phyloP scores from a whole-genome alignment of 768 basidiomycete species.

The Mycena rebaudengoi region DNA sequence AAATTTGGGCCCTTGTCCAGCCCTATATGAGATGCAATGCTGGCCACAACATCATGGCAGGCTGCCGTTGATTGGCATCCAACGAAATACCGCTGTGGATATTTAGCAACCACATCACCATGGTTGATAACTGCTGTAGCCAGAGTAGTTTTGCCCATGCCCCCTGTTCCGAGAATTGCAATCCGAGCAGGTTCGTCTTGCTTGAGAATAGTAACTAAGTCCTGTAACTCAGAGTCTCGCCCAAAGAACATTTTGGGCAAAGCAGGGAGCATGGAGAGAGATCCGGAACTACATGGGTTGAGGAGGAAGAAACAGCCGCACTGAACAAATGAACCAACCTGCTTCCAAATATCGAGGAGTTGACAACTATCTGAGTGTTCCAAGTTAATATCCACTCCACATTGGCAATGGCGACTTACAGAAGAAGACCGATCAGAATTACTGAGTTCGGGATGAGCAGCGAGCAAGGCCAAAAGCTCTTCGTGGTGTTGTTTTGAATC shows the following conservation, averaged over 20 bases:
- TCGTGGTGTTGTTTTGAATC: background rate
- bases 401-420: background rate
- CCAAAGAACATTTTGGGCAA: background rate
- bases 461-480: background rate
- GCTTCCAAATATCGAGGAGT: too few species aligned
- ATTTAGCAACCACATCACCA: background rate
- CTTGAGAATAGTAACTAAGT: background rate
- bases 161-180: background rate
- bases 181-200: background rate
- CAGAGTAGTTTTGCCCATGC: slow-evolving; percentile 7
- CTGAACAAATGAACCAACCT: background rate
- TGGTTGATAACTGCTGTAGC: background rate
- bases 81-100: background rate
- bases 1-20: background rate
- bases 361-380: background rate
- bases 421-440: background rate
- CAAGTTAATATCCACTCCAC: background rate
- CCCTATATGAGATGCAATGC: slow-evolving; percentile 5
- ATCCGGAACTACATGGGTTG: background rate
- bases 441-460: background rate
- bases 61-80: background rate
- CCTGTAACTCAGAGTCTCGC: background rate
- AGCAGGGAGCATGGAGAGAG: background rate
- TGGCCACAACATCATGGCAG: background rate
- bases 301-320: background rate